A percentile compares a stretch with the other conserved stretches of the same genome.
phyloP scores from a whole-genome alignment of 768 basidiomycete genomes.

The Mycena belliarum region DNA sequence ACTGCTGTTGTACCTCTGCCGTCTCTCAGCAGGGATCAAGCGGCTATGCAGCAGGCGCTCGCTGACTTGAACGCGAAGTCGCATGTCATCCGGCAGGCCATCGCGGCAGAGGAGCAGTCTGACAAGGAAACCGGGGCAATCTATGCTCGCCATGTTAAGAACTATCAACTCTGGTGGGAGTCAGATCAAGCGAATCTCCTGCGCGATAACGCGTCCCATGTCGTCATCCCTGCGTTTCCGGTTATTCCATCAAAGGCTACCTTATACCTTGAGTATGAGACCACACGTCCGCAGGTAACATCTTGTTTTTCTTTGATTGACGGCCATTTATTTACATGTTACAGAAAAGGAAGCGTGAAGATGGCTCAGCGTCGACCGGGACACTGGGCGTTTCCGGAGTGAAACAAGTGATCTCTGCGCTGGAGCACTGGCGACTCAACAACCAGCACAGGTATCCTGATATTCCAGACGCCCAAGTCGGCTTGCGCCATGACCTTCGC shows the following conservation, averaged over 20 bases:
- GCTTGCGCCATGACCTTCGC: background rate
- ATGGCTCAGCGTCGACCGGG: background rate
- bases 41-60: background rate
- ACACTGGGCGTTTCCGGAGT: background rate
- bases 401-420: constrained; percentile 3
- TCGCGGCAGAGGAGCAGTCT: background rate
- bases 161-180: constrained; percentile 8
- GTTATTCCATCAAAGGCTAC: constrained; percentile 3
- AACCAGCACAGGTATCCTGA: constrained; percentile 3
- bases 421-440: constrained; percentile 5
- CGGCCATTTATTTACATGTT: background rate
- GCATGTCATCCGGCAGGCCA: background rate
- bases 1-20: background rate
- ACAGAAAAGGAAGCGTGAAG: constrained; percentile 3
- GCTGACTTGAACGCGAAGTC: background rate
- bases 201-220: background rate
- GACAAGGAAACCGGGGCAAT: background rate
- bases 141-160: background rate
- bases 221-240: background rate
- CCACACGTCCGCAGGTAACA: constrained; percentile 1
- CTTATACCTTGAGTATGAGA: constrained; percentile 3
- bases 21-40: background rate
- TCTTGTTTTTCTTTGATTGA: background rate
- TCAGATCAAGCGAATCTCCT: background rate
- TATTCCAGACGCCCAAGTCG: background rate